Evolutionary conservation across 2,329 filamentous ascomycete species (phyloP).

Genomic region (Penicillium decumbens): DNA sequence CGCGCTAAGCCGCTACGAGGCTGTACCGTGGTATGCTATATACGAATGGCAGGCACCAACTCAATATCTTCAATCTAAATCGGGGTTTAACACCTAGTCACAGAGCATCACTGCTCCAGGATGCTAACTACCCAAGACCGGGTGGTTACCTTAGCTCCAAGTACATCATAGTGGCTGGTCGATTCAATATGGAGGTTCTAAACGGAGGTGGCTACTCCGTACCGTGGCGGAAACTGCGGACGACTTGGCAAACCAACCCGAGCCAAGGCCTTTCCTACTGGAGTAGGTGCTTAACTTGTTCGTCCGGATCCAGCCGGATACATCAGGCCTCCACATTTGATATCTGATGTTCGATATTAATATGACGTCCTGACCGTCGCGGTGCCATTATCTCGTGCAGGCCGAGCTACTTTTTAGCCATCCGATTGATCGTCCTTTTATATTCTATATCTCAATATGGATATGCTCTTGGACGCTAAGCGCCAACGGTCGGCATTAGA

Average conservation of each 20-base stretch:
- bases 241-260: not conserved
- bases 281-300: not conserved
- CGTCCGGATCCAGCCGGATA: not conserved
- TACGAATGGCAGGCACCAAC: not conserved
- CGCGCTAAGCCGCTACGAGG: not conserved
- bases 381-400: not conserved
- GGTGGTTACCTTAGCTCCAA: not conserved
- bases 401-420: not conserved
- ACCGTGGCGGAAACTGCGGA: not conserved
- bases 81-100: not conserved
- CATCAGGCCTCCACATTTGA: not conserved
- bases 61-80: not conserved
- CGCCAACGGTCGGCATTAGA: too few relatives aligned
- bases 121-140: not conserved
- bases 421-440: not conserved
- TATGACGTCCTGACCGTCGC: not conserved
- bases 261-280: not conserved
- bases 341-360: not conserved
- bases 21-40: not conserved
- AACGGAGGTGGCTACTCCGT: not conserved
- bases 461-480: too few relatives aligned
- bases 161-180: slow-evolving; percentile 12
- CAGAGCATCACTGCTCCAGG: not conserved
- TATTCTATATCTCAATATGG: too few relatives aligned
- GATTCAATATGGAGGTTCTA: not conserved